phyloP scores from a whole-genome alignment of 2,329 filamentous ascomycete species.

The Raffaelea ambrosiae region DNA sequence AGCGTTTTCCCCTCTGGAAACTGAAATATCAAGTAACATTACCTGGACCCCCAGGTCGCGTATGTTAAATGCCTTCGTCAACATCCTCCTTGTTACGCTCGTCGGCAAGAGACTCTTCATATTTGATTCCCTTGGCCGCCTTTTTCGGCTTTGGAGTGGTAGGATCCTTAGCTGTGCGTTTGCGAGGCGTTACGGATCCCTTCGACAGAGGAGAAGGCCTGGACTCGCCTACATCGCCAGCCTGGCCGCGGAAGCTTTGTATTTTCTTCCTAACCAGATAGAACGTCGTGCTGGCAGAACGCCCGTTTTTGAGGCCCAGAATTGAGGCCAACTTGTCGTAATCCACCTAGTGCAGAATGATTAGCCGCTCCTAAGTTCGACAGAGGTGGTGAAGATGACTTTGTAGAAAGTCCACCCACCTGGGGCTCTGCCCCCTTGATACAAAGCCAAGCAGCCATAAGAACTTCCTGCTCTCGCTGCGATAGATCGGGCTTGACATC shows the following conservation, averaged over 20 bases:
- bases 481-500: neutral
- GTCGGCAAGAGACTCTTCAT: neutral
- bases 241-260: conserved; percentile 1
- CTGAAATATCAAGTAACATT: too few relatives aligned
- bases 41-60: too few relatives aligned
- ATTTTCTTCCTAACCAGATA: conserved; percentile 10
- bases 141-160: conserved; percentile 5
- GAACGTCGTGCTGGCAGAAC: conserved; percentile 7
- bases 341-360: conserved; percentile 5
- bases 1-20: too few relatives aligned
- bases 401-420: neutral
- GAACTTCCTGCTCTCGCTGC: conserved; percentile 9
- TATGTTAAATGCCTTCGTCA: neutral
- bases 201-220: neutral
- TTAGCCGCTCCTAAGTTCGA: neutral
- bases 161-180: neutral
- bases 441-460: conserved; percentile 10
- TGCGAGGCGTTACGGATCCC: conserved; percentile 1
- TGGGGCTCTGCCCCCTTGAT: conserved; percentile 11
- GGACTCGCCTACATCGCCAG: neutral
- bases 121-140: conserved; percentile 1
- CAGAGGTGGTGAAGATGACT: neutral
- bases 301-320: conserved; percentile 8
- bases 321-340: conserved; percentile 7
- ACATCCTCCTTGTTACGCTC: neutral